Conservation (phyloP, 768 basidiomycete genomes). For the Tylopilus sp. region DNA sequence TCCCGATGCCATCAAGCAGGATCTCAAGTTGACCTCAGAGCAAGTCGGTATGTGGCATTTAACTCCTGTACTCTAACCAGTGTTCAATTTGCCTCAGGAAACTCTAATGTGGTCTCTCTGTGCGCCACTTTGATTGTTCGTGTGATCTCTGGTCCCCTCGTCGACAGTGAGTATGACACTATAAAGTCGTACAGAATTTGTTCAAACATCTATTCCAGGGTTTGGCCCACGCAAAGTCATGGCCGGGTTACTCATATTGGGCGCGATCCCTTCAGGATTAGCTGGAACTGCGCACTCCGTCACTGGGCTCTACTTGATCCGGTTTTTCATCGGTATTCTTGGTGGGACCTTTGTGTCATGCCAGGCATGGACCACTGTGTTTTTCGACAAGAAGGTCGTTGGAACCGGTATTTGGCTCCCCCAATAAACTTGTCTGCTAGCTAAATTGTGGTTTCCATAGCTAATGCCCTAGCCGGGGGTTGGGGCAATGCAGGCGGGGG, state of each 20-base stretch:
- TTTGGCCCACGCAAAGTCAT: constrained; percentile 9
- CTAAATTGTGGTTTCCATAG: not conserved
- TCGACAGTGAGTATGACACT: constrained; percentile 33
- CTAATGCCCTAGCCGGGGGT: constrained; percentile 3
- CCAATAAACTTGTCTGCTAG: not conserved
- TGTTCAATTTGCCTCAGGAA: constrained; percentile 24
- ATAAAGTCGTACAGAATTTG: not conserved
- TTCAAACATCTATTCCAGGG: not conserved
- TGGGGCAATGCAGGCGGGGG: constrained; percentile 7
- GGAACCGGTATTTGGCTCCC: constrained; percentile 27
- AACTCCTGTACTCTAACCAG: not conserved
- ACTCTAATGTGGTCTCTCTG: constrained; percentile 49
- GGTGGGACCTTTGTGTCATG: constrained; percentile 62
- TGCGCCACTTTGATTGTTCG: constrained; percentile 49
- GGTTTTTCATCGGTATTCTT: constrained; percentile 60
- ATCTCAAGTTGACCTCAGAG: constrained; percentile 45
- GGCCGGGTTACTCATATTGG: constrained; percentile 3
- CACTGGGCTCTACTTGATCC: constrained; percentile 38
- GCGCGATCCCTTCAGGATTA: constrained; percentile 7
- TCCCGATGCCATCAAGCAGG: constrained; percentile 50
- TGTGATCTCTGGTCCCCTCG: constrained; percentile 46
- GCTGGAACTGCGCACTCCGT: constrained; percentile 37
- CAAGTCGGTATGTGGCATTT: constrained; percentile 36
- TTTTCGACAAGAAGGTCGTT: constrained; percentile 52
- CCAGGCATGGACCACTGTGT: constrained; percentile 57